phyloP scores from a whole-genome alignment of 208 protist species.

The Acanthamoeba castellanii region DNA sequence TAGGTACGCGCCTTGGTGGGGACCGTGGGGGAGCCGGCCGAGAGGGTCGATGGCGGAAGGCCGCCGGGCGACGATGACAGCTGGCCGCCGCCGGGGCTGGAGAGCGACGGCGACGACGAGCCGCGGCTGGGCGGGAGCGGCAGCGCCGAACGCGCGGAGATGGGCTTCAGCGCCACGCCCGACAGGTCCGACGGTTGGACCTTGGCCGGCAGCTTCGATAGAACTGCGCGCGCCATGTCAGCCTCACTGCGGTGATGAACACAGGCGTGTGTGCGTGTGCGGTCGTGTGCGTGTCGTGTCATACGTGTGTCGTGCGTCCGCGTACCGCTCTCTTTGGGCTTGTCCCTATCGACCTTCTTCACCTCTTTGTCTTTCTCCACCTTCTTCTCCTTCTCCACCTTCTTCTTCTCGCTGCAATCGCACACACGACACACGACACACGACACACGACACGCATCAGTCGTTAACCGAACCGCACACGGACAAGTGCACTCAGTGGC shows the following conservation, averaged over 20 bases:
- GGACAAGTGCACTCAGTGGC: too few species aligned
- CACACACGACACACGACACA: neutral
- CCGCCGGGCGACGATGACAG: neutral
- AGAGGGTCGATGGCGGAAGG: neutral
- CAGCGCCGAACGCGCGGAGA: constrained; percentile 32
- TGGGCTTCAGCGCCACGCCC: constrained; percentile 36
- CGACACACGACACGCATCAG: neutral
- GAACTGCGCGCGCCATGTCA: neutral
- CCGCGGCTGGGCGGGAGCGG: neutral
- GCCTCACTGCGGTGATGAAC: neutral
- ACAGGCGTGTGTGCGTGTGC: too few species aligned
- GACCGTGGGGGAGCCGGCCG: neutral
- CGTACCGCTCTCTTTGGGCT: constrained; percentile 28
- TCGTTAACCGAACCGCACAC: neutral
- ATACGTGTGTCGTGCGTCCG: neutral
- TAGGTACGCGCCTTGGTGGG: constrained; percentile 7
- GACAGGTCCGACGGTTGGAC: constrained; percentile 17
- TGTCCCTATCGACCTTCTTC: neutral
- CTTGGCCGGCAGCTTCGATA: constrained; percentile 23
- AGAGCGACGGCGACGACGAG: neutral
- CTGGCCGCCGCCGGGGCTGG: neutral
- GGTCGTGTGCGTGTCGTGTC: too few species aligned
- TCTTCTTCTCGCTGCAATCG: constrained; percentile 11
- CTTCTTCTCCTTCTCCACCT: constrained; percentile 54
- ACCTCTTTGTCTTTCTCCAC: constrained; percentile 49